These are phyloP conservation scores for Angomonas deanei DNA, from an alignment of 208 protist species.

Conservation along the genomic window DNA sequence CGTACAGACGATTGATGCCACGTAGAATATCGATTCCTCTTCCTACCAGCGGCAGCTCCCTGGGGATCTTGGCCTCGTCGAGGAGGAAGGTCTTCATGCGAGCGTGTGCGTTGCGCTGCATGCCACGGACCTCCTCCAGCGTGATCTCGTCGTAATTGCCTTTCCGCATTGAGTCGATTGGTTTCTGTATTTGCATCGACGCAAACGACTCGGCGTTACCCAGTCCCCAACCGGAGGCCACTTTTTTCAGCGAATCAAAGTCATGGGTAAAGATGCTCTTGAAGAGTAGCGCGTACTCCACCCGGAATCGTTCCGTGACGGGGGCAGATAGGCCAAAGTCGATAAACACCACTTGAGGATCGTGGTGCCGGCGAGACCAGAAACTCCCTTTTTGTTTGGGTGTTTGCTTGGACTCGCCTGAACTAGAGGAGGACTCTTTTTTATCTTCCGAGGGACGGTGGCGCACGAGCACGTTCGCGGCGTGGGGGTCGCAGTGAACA, in stretches of 20 bases:
- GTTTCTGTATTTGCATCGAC: slow-evolving; percentile 74
- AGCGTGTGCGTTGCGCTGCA: slow-evolving; percentile 41
- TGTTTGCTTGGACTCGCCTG: not conserved
- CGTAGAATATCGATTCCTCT: slow-evolving; percentile 79
- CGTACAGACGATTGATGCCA: slow-evolving; percentile 74
- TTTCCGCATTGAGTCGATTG: slow-evolving; percentile 35
- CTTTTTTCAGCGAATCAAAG: slow-evolving; percentile 35
- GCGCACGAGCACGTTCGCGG: slow-evolving; percentile 90
- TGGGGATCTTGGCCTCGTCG: slow-evolving; percentile 53
- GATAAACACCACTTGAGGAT: slow-evolving; percentile 63
- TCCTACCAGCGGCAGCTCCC: slow-evolving; percentile 65
- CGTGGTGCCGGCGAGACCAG: slow-evolving; percentile 1
- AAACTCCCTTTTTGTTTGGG: not conserved
- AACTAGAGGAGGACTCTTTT: not conserved
- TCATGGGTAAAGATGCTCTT: slow-evolving; percentile 71
- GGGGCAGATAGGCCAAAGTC: slow-evolving; percentile 78
- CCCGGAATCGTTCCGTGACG: slow-evolving; percentile 62
- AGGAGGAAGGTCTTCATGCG: slow-evolving; percentile 37
- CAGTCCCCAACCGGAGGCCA: slow-evolving; percentile 71
- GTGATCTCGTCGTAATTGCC: slow-evolving; percentile 66
- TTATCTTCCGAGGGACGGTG: slow-evolving; percentile 7
- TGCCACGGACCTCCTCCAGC: slow-evolving; percentile 43
- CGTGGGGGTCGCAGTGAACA: slow-evolving; percentile 92
- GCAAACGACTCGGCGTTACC: slow-evolving; percentile 64
- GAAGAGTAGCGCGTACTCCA: slow-evolving; percentile 77